Conservation (phyloP, 1,284 basidiomycete species). For the Trametes versicolor region DNA sequence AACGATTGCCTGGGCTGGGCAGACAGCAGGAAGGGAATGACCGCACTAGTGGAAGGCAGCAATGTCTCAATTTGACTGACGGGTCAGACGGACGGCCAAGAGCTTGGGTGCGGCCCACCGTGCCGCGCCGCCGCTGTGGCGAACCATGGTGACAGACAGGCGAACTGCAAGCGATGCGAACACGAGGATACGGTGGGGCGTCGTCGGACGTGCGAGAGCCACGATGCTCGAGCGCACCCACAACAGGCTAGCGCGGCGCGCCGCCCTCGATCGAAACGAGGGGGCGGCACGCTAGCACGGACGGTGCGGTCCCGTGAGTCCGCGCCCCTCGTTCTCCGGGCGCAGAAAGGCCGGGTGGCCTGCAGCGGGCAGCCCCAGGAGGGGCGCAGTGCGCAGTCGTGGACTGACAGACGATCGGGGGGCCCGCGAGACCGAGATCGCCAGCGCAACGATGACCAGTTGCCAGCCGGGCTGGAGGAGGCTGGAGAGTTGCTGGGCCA, state of each 20-base stretch:
- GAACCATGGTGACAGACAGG: background rate
- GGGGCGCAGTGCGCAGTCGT: background rate
- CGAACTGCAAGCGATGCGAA: background rate
- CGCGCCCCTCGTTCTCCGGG: slow-evolving; percentile 15
- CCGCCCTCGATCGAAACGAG: slow-evolving; percentile 12
- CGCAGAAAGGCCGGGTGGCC: slow-evolving; percentile 1
- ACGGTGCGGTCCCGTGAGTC: slow-evolving; percentile 10
- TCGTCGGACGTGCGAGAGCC: slow-evolving; percentile 11
- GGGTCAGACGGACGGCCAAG: background rate
- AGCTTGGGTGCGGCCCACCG: background rate
- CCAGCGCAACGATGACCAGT: background rate
- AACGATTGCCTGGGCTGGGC: background rate
- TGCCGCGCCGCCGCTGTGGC: background rate
- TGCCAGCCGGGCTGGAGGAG: slow-evolving; percentile 11
- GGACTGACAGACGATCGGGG: slow-evolving; percentile 1
- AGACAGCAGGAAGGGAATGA: background rate
- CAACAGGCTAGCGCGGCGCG: slow-evolving; percentile 6
- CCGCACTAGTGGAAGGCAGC: background rate
- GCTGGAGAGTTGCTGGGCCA: background rate
- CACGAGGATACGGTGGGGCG: slow-evolving; percentile 3
- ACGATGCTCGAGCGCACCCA: slow-evolving; percentile 11
- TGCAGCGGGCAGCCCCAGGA: background rate
- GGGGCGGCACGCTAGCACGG: slow-evolving; percentile 5
- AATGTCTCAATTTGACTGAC: background rate
- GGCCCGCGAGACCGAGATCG: background rate